phyloP scores from a whole-genome alignment of 2,329 filamentous ascomycete genomes.

The Pyrenophora graminea region DNA sequence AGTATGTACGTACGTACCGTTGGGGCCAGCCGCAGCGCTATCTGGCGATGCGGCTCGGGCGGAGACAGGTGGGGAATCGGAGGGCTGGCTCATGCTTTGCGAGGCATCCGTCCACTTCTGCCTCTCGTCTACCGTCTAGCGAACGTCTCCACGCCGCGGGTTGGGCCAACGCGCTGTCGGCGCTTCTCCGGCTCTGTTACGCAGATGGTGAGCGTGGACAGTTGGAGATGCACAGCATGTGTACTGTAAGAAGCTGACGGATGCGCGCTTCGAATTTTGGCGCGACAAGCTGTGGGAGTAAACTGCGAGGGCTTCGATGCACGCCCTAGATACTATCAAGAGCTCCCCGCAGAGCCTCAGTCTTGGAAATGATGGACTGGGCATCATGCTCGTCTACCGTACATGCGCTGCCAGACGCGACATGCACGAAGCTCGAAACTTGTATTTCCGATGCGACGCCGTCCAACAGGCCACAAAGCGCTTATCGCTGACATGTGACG shows the following conservation, averaged over 20 bases:
- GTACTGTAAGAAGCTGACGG: not conserved
- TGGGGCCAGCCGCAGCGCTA: slow-evolving; percentile 48
- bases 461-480: not conserved
- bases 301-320: not conserved
- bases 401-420: not conserved
- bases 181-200: slow-evolving; percentile 2
- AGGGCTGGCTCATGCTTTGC: slow-evolving; percentile 18
- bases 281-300: too few relatives aligned
- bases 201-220: too few relatives aligned
- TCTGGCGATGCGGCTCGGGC: slow-evolving; percentile 40
- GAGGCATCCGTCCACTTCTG: not conserved
- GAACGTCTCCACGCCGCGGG: slow-evolving; percentile 5
- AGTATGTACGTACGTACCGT: slow-evolving; percentile 32
- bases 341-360: slow-evolving; percentile 12
- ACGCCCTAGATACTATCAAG: not conserved
- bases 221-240: too few relatives aligned
- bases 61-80: slow-evolving; percentile 18
- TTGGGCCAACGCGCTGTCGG: slow-evolving; percentile 4
- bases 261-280: not conserved
- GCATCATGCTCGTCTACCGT: not conserved
- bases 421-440: not conserved
- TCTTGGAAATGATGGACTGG: not conserved
- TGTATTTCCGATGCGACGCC: not conserved
- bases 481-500: slow-evolving; percentile 8
- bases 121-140: slow-evolving; percentile 11